Percentiles rank a stretch among this genome's conserved stretches.
These are phyloP conservation scores for Kwoniella dendrophila DNA, from an alignment of 768 basidiomycete species.

Conservation along the genomic window DNA sequence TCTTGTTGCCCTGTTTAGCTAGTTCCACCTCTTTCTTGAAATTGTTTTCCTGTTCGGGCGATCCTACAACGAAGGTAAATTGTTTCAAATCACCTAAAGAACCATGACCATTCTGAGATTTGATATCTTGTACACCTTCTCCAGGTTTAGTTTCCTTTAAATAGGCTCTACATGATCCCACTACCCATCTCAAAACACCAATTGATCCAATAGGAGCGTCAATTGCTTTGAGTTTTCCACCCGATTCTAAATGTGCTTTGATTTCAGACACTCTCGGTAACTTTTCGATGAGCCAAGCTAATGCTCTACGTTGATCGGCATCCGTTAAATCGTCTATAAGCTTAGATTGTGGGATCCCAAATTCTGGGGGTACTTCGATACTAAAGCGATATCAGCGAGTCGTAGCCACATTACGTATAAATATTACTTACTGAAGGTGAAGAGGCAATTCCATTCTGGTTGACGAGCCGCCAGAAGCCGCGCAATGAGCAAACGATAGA, in stretches of 20 bases:
- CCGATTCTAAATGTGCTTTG: constrained; percentile 19
- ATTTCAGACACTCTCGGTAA: constrained; percentile 34
- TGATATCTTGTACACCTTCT: constrained; percentile 30
- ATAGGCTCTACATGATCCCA: constrained; percentile 42
- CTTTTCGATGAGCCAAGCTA: constrained; percentile 36
- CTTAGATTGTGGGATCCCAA: constrained; percentile 5
- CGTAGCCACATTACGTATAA: background rate
- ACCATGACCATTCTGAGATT: background rate
- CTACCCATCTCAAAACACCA: constrained; percentile 37
- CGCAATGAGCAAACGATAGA: constrained; percentile 34
- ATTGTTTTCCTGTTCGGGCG: constrained; percentile 35
- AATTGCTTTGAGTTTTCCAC: constrained; percentile 18
- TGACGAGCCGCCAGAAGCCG: constrained; percentile 16
- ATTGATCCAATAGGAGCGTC: constrained; percentile 22
- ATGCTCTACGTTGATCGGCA: constrained; percentile 16
- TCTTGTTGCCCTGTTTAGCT: constrained; percentile 18
- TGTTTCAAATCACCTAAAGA: constrained; percentile 21
- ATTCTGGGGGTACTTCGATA: constrained; percentile 31
- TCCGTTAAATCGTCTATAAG: constrained; percentile 27
- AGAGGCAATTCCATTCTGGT: constrained; percentile 40
- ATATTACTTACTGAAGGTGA: constrained; percentile 25
- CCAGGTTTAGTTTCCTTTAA: constrained; percentile 32
- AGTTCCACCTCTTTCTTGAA: constrained; percentile 32
- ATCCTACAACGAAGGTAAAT: constrained; percentile 40
- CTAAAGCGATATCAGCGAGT: background rate